Percentiles rank a stretch among this genome's conserved stretches.
Conservation (phyloP, 345 rosid genomes). For the Camelina sativa region DNA sequence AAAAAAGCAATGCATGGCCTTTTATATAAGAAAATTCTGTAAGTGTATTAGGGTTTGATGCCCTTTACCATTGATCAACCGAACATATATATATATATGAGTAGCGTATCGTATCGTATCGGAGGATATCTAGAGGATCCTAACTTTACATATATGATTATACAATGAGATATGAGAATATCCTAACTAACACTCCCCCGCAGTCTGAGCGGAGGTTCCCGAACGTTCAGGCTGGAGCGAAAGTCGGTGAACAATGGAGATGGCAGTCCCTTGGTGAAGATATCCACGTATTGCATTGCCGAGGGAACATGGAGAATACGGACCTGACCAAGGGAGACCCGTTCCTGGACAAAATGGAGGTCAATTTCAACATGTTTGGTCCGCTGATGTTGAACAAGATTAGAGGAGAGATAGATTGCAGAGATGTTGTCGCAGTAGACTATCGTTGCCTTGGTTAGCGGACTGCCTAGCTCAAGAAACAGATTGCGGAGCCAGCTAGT, state of each 20-base stretch:
- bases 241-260: neutral
- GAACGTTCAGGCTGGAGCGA: neutral
- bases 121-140: too few species aligned
- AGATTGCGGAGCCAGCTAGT: neutral
- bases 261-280: neutral
- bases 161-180: too few species aligned
- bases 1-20: too few species aligned
- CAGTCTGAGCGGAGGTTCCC: too few species aligned
- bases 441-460: rapidly evolving
- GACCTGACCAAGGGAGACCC: neutral
- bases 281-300: neutral
- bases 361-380: neutral
- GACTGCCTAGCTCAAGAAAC: neutral
- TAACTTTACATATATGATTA: too few species aligned
- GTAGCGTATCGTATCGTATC: too few species aligned
- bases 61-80: too few species aligned
- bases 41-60: too few species aligned
- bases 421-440: neutral
- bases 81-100: too few species aligned
- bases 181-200: too few species aligned
- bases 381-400: neutral
- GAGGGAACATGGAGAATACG: neutral
- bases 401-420: neutral
- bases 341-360: neutral
- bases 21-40: too few species aligned